Evolutionary conservation across 345 rosid species (phyloP).

Genomic region (Noccaea bulbosa): DNA sequence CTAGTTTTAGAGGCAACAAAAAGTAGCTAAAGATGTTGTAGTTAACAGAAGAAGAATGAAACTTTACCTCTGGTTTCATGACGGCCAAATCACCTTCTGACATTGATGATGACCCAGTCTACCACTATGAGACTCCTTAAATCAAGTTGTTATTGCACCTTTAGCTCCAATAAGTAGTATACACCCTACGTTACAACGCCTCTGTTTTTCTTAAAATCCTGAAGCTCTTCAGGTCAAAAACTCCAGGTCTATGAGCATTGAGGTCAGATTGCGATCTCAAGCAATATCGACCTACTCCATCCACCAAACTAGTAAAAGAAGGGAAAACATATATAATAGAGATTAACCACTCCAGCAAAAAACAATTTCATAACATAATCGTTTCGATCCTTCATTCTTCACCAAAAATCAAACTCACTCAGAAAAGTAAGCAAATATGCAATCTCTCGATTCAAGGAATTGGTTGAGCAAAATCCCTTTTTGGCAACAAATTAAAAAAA

Average conservation of each 20-base stretch:
- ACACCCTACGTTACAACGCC: neutral
- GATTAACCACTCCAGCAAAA: constrained; percentile 17
- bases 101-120: constrained; percentile 46
- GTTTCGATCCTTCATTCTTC: neutral
- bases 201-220: constrained; percentile 35
- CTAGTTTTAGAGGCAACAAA: neutral
- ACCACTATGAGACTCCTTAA: constrained; percentile 4
- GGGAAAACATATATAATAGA: neutral
- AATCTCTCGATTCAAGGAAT: neutral
- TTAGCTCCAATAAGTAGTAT: constrained; percentile 27
- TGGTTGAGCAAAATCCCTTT: neutral
- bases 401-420: constrained; percentile 7
- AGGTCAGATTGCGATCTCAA: constrained; percentile 30
- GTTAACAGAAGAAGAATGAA: constrained; percentile 4
- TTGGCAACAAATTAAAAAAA: neutral
- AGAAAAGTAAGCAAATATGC: constrained; percentile 6
- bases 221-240: constrained; percentile 33
- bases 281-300: constrained; percentile 36
- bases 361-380: neutral
- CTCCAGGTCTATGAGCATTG: constrained; percentile 41
- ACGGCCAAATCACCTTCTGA: constrained; percentile 73
- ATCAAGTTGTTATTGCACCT: constrained; percentile 1
- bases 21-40: constrained; percentile 2
- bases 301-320: constrained; percentile 39
- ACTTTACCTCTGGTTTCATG: constrained; percentile 72